These are phyloP conservation scores for Leishmania turanica DNA, from an alignment of 208 protist genomes.

Conservation along the genomic window DNA sequence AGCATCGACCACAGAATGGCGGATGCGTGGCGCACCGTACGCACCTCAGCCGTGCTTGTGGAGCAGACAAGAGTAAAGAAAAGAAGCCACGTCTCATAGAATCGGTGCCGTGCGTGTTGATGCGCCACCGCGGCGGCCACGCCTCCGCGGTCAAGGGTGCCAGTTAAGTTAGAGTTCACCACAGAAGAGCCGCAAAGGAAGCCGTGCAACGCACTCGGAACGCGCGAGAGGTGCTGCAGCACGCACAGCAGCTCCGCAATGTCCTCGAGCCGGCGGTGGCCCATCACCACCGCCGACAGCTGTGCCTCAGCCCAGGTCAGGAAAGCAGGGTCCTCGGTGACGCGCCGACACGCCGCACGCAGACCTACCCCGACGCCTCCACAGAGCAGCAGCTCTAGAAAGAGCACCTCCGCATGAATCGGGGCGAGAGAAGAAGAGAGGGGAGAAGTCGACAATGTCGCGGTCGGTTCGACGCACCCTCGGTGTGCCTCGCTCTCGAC, in stretches of 20 bases:
- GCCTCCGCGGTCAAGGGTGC: not conserved
- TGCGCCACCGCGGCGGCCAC: not conserved
- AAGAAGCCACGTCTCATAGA: slow-evolving; percentile 49
- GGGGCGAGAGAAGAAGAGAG: not conserved
- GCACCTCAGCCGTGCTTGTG: slow-evolving; percentile 13
- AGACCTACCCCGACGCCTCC: slow-evolving; percentile 30
- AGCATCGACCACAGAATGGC: slow-evolving; percentile 35
- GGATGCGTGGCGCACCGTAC: slow-evolving; percentile 19
- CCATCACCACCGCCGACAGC: slow-evolving; percentile 41
- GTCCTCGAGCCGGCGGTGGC: slow-evolving; percentile 21
- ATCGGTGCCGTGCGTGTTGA: slow-evolving; percentile 5
- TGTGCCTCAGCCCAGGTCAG: slow-evolving; percentile 26
- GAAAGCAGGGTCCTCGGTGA: slow-evolving; percentile 45
- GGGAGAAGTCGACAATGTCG: not conserved
- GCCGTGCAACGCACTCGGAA: slow-evolving; percentile 20
- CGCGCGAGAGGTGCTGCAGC: slow-evolving; percentile 38
- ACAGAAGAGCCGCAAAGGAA: slow-evolving; percentile 6
- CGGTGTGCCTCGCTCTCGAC: not conserved
- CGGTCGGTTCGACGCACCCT: not conserved
- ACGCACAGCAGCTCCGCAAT: slow-evolving; percentile 45
- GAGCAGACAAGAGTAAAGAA: slow-evolving; percentile 40
- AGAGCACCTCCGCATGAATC: slow-evolving; percentile 13
- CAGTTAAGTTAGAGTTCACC: not conserved
- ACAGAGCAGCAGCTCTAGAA: slow-evolving; percentile 42
- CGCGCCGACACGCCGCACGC: slow-evolving; percentile 24